Percentiles rank a stretch among this genome's conserved stretches.
phyloP scores from a whole-genome alignment of 257 asterid genomes.

The Solanum phureja region DNA sequence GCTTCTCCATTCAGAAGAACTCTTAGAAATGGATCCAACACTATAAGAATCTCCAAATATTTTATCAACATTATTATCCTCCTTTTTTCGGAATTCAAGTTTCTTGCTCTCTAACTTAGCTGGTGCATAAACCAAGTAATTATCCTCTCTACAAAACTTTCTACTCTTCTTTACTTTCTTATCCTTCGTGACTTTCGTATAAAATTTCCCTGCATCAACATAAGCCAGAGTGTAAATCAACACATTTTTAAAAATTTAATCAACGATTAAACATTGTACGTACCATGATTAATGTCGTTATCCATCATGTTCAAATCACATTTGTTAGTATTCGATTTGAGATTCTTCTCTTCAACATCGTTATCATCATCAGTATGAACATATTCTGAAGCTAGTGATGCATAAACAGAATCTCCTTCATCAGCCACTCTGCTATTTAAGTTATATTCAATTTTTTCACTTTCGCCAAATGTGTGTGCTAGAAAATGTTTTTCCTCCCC shows the following conservation, averaged over 20 bases:
- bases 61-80: conserved; percentile 21
- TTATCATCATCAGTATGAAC: conserved; percentile 9
- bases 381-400: conserved; percentile 33
- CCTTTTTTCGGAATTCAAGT: conserved; percentile 20
- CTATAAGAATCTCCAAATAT: conserved; percentile 58
- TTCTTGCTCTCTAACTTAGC: conserved; percentile 35
- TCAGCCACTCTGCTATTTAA: not conserved
- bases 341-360: conserved; percentile 28
- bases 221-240: not conserved
- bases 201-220: not conserved
- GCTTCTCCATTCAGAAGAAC: conserved; percentile 83
- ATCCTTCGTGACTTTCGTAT: not conserved
- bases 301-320: conserved; percentile 10
- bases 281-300: conserved; percentile 21
- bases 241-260: not conserved
- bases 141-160: conserved; percentile 28
- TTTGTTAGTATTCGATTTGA: not conserved
- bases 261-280: not conserved
- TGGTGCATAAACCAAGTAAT: conserved; percentile 42
- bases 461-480: not conserved
- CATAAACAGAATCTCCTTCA: conserved; percentile 21
- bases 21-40: conserved; percentile 72
- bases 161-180: conserved; percentile 6
- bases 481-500: conserved; percentile 9
- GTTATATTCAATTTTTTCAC: not conserved